These are phyloP conservation scores for Ustilaginoidea virens DNA, from an alignment of 2,329 filamentous ascomycete species.

Conservation along the genomic window DNA sequence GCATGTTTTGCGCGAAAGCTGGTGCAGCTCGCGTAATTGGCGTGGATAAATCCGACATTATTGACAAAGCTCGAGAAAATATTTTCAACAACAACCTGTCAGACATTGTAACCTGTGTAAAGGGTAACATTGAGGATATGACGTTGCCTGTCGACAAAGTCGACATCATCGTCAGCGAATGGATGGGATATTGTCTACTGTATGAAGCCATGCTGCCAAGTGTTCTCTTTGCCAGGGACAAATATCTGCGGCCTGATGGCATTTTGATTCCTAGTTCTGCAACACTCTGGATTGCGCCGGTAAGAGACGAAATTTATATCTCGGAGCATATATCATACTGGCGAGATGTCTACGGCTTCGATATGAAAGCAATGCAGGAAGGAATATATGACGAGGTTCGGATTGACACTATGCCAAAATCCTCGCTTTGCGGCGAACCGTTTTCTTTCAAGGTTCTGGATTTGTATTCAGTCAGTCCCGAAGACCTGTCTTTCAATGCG, in stretches of 20 bases:
- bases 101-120: constrained; percentile 60
- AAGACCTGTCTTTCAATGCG: constrained; percentile 63
- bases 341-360: constrained; percentile 87
- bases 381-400: constrained; percentile 72
- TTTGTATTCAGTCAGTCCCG: constrained; percentile 53
- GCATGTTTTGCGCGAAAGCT: constrained; percentile 87
- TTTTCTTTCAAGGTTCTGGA: constrained; percentile 60
- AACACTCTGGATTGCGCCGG: constrained; percentile 67
- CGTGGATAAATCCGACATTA: constrained; percentile 85
- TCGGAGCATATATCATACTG: constrained; percentile 71
- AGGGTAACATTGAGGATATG: constrained; percentile 81
- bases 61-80: constrained; percentile 73
- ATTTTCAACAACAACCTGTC: constrained; percentile 66
- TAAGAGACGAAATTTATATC: constrained; percentile 63
- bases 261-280: constrained; percentile 78
- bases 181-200: constrained; percentile 91
- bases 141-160: constrained; percentile 62
- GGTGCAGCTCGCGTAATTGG: constrained; percentile 77
- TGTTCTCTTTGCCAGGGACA: constrained; percentile 75
- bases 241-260: constrained; percentile 65
- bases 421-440: constrained; percentile 42
- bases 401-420: constrained; percentile 52
- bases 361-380: constrained; percentile 81
- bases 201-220: constrained; percentile 96
- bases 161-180: constrained; percentile 91